Conservation (phyloP, 2,329 filamentous ascomycete genomes). For the Xylaria arbuscula region DNA sequence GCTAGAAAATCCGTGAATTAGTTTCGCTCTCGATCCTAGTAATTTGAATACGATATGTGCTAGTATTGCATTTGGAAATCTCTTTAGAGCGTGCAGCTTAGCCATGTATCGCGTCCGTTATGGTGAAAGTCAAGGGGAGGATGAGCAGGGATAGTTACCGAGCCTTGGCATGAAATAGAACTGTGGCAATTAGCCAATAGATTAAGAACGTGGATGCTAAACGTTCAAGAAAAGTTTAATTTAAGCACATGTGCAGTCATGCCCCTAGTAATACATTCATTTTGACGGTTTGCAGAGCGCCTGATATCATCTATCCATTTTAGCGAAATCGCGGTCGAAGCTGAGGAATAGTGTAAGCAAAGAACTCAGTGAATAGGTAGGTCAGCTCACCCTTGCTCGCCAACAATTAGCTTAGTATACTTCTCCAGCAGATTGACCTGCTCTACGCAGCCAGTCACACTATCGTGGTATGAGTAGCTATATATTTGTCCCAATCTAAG, state of each 20-base stretch:
- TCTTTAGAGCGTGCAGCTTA: background rate
- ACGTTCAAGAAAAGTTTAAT: background rate
- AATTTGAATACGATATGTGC: background rate
- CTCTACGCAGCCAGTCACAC: constrained; percentile 64
- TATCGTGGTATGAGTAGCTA: constrained; percentile 65
- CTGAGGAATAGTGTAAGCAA: constrained; percentile 44
- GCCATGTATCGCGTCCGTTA: background rate
- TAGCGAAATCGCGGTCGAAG: constrained; percentile 50
- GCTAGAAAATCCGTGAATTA: background rate
- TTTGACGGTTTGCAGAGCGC: background rate
- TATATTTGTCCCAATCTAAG: constrained; percentile 68
- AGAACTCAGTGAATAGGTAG: background rate
- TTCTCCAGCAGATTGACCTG: constrained; percentile 65
- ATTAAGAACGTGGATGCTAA: constrained; percentile 40
- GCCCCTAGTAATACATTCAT: background rate
- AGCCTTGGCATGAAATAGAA: constrained; percentile 23
- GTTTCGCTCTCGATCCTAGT: background rate
- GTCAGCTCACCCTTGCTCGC: constrained; percentile 58
- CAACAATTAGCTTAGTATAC: constrained; percentile 68
- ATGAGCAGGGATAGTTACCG: constrained; percentile 13
- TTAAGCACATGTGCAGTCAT: background rate
- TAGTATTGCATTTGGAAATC: background rate
- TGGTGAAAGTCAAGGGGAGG: constrained; percentile 4
- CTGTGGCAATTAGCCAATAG: constrained; percentile 38
- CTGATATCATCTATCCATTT: constrained; percentile 5